Evolutionary conservation across 139 green algal species (phyloP).

Genomic region (Picochlorum sp.): DNA sequence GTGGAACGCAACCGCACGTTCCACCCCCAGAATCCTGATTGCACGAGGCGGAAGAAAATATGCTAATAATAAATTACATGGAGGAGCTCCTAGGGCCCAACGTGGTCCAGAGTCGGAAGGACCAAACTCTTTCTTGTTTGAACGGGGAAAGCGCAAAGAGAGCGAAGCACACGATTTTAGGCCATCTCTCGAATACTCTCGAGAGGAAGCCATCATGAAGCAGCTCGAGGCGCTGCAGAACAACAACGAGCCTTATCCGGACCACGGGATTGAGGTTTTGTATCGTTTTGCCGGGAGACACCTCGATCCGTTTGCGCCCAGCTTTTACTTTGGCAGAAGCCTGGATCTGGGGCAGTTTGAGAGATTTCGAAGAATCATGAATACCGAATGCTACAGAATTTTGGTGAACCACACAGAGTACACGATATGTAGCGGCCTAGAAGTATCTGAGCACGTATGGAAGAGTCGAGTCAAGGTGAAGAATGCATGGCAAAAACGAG

Average conservation of each 20-base stretch:
- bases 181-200: neutral
- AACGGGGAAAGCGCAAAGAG: neutral
- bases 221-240: constrained; percentile 23
- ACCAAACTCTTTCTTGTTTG: no score
- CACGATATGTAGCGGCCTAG: constrained; percentile 6
- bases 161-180: neutral
- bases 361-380: constrained; percentile 29
- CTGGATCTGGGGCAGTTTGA: constrained; percentile 29
- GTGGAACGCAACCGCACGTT: no score
- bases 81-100: no score
- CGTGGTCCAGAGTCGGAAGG: neutral
- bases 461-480: constrained; percentile 16
- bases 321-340: constrained; percentile 20
- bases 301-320: constrained; percentile 18
- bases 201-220: neutral
- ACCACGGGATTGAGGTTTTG: constrained; percentile 25
- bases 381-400: constrained; percentile 19
- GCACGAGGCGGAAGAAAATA: no score
- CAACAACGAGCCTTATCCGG: constrained; percentile 23
- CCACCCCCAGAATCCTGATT: no score
- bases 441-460: constrained; percentile 21
- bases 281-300: constrained; percentile 14
- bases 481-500: constrained; percentile 7
- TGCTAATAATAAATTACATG: no score
- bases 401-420: constrained; percentile 17